These are phyloP conservation scores for Cryptococcus hybrid DNA, from an alignment of 1,284 basidiomycete genomes.

Conservation along the genomic window DNA sequence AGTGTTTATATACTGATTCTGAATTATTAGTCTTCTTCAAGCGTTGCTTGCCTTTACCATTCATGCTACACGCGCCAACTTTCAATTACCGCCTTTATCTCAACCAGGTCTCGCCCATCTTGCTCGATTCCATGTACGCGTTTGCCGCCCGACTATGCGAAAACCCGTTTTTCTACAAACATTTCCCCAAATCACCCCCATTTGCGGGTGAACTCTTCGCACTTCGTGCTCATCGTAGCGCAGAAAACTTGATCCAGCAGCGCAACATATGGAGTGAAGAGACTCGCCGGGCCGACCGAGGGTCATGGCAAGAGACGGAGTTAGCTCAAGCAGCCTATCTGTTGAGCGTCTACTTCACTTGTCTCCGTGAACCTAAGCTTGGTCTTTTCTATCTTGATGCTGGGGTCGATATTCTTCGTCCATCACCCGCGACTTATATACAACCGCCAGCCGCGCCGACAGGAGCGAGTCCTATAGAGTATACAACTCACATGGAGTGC, in stretches of 20 bases:
- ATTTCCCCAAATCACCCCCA: slow-evolving; percentile 25
- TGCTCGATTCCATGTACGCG: slow-evolving; percentile 52
- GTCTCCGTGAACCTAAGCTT: slow-evolving; percentile 41
- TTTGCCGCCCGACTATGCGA: slow-evolving; percentile 47
- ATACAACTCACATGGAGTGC: slow-evolving; percentile 39
- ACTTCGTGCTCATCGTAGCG: slow-evolving; percentile 35
- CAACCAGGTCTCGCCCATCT: slow-evolving; percentile 44
- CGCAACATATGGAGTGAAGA: slow-evolving; percentile 32
- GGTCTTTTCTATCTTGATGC: slow-evolving; percentile 48
- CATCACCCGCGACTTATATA: slow-evolving; percentile 19
- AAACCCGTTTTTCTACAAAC: slow-evolving; percentile 18
- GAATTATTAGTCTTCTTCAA: slow-evolving; percentile 46
- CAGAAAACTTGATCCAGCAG: slow-evolving; percentile 34
- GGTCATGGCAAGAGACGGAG: slow-evolving; percentile 50
- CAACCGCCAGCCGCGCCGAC: slow-evolving; percentile 24
- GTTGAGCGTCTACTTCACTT: slow-evolving; percentile 48
- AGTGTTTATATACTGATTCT: not conserved
- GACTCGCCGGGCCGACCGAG: slow-evolving; percentile 25
- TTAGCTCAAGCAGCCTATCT: slow-evolving; percentile 48
- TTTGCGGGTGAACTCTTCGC: slow-evolving; percentile 43
- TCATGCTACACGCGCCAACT: slow-evolving; percentile 51
- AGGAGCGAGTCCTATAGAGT: slow-evolving; percentile 29
- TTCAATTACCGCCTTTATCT: slow-evolving; percentile 52
- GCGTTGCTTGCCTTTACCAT: slow-evolving; percentile 47
- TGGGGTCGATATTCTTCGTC: slow-evolving; percentile 37